Conservation (phyloP, 192 early-diverging fungal genomes). For the Coemansia interrupta region DNA sequence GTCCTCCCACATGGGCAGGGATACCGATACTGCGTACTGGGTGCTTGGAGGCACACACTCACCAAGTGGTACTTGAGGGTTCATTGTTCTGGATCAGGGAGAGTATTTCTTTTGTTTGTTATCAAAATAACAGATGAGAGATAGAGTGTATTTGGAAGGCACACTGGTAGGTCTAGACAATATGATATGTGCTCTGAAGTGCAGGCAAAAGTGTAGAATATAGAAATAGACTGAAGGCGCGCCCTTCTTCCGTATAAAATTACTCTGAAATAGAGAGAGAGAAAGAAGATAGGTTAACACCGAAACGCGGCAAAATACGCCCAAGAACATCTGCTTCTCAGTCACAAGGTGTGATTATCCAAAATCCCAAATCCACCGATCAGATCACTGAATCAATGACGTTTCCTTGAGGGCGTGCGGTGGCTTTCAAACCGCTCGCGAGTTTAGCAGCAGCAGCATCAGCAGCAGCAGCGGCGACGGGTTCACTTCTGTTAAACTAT, state of each 20-base stretch:
- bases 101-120: background rate
- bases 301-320: too few species aligned
- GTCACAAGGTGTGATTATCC: background rate
- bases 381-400: conserved; percentile 33
- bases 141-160: background rate
- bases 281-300: too few species aligned
- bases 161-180: too few species aligned
- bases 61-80: conserved; percentile 55
- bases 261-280: background rate
- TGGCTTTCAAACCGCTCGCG: background rate
- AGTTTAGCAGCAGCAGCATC: too few species aligned
- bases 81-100: conserved; percentile 1
- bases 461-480: too few species aligned
- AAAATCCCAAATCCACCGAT: conserved; percentile 26
- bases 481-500: too few species aligned
- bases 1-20: conserved; percentile 83
- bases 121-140: conserved; percentile 2
- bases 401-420: conserved; percentile 4
- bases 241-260: background rate
- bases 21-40: conserved; percentile 83
- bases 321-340: background rate
- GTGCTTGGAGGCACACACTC: conserved; percentile 71
- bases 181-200: background rate
- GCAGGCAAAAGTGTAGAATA: background rate
- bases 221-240: background rate